Conservation (phyloP, 129 eudicot genomes). For the Flaveria brownii region DNA sequence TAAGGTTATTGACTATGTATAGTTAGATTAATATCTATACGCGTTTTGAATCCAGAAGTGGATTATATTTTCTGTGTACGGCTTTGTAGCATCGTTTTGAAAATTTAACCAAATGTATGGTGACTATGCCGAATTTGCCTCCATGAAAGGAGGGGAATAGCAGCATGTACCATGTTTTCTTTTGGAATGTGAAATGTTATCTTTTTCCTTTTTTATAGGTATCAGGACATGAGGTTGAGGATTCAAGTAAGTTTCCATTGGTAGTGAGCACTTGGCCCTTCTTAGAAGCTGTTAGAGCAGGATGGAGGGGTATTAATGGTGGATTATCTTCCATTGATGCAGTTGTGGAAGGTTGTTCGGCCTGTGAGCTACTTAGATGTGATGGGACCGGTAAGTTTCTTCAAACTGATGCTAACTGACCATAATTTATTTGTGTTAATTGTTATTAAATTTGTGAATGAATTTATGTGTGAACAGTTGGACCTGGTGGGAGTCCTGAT, state of each 20-base stretch:
- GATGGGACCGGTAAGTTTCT: conserved; percentile 75
- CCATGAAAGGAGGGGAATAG: conserved; percentile 1
- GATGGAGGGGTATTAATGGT: conserved; percentile 63
- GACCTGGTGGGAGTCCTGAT: conserved; percentile 99
- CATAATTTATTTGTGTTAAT: neutral
- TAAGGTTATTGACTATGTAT: neutral
- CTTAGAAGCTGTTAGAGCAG: conserved; percentile 80
- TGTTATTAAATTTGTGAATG: neutral
- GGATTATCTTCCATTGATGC: conserved; percentile 77
- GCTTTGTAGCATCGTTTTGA: neutral
- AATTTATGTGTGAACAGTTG: conserved; percentile 55
- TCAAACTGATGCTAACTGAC: neutral
- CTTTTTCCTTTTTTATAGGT: conserved; percentile 26
- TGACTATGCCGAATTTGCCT: neutral
- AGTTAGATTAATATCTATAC: neutral
- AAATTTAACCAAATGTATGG: neutral
- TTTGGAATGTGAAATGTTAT: conserved; percentile 3
- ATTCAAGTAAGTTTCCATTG: conserved; percentile 50
- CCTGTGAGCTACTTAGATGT: conserved; percentile 77
- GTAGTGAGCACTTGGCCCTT: conserved; percentile 94
- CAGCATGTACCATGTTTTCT: neutral
- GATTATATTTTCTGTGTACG: neutral
- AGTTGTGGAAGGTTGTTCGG: conserved; percentile 82
- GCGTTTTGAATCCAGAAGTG: neutral
- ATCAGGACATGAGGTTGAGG: conserved; percentile 44